Conservation (phyloP, 1,284 basidiomycete species). For the Sphagnurus paluster region DNA sequence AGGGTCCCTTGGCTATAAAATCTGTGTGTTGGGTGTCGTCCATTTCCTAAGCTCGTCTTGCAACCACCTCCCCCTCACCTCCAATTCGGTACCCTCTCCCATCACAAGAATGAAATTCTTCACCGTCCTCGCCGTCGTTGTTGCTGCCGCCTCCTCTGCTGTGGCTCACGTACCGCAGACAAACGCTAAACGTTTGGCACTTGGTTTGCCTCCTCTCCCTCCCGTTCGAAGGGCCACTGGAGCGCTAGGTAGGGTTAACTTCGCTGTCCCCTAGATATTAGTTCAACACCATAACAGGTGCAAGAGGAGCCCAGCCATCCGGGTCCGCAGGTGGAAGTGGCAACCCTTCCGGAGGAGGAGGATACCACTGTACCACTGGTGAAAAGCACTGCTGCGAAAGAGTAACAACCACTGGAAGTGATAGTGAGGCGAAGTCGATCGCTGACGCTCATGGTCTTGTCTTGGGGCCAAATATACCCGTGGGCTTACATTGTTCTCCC, state of each 20-base stretch:
- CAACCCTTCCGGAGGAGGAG: too few species aligned
- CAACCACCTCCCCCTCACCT: conserved; percentile 10
- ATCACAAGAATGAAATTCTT: conserved; percentile 43
- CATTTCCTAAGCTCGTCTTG: conserved; percentile 18
- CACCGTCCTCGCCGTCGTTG: conserved; percentile 35
- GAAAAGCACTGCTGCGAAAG: conserved; percentile 43
- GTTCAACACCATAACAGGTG: too few species aligned
- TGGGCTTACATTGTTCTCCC: conserved; percentile 40
- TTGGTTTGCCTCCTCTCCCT: conserved; percentile 42
- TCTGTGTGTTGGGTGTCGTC: too few species aligned
- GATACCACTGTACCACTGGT: conserved; percentile 38
- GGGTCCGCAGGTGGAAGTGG: too few species aligned
- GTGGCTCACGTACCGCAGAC: conserved; percentile 37
- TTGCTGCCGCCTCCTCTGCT: conserved; percentile 32
- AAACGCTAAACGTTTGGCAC: conserved; percentile 51
- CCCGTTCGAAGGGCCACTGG: conserved; percentile 34
- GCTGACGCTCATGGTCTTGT: conserved; percentile 30
- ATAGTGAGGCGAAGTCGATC: conserved; percentile 15
- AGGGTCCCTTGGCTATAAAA: conserved; percentile 14
- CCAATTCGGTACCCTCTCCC: conserved; percentile 4
- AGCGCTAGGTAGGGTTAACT: too few species aligned
- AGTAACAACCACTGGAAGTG: conserved; percentile 16
- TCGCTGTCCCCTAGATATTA: too few species aligned
- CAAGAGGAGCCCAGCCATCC: too few species aligned
- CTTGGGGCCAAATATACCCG: conserved; percentile 13